Percentiles rank a stretch among this genome's conserved stretches.
phyloP scores from a whole-genome alignment of 164 flowering plant species.

The Malania oleifera region DNA sequence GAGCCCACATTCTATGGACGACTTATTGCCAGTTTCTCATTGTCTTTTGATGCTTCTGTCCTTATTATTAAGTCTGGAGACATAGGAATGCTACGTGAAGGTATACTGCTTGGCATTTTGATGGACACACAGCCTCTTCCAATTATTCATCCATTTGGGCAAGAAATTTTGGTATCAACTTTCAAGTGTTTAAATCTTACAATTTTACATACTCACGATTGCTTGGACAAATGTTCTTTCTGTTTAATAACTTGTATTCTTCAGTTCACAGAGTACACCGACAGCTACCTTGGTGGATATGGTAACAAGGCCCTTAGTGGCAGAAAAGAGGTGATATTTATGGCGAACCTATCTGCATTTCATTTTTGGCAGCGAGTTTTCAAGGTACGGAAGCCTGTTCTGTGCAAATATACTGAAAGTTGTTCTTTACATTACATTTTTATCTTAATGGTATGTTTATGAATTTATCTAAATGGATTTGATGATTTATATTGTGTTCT shows the following conservation, averaged over 20 bases:
- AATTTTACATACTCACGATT: background rate
- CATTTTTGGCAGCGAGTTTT: slow-evolving; percentile 87
- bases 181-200: background rate
- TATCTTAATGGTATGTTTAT: background rate
- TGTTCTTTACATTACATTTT: background rate
- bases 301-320: slow-evolving; percentile 29
- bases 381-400: slow-evolving; percentile 43
- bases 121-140: slow-evolving; percentile 90
- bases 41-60: slow-evolving; percentile 90
- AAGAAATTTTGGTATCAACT: slow-evolving; percentile 52
- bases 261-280: slow-evolving; percentile 54
- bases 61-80: slow-evolving; percentile 76
- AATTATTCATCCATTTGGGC: slow-evolving; percentile 84
- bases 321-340: slow-evolving; percentile 47
- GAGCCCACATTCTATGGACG: slow-evolving; percentile 91
- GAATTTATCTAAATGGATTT: background rate
- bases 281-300: slow-evolving; percentile 45
- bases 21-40: slow-evolving; percentile 64
- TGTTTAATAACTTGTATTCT: slow-evolving; percentile 8
- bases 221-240: background rate
- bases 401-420: background rate
- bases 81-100: slow-evolving; percentile 76
- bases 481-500: background rate
- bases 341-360: slow-evolving; percentile 79
- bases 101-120: slow-evolving; percentile 80